Evolutionary conservation across 331 rosid genomes (phyloP).

Genomic region (Dryas integrifolia): DNA sequence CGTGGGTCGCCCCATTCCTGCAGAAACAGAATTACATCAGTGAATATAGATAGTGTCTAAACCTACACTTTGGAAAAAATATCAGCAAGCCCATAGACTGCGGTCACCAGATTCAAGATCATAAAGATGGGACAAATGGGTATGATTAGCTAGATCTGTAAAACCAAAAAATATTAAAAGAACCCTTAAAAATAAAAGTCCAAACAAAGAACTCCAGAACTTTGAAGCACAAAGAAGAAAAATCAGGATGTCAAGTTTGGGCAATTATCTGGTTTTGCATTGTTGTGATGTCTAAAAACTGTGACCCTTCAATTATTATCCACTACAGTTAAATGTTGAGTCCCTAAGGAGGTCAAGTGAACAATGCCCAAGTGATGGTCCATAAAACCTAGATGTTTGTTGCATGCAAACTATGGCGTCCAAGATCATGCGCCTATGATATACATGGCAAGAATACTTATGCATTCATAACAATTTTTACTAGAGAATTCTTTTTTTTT

Average conservation of each 20-base stretch:
- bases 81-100: background rate
- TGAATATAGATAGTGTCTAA: slow-evolving; percentile 3
- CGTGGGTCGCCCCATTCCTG: slow-evolving; percentile 99
- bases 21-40: slow-evolving; percentile 27
- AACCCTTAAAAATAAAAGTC: background rate
- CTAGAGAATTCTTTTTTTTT: background rate
- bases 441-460: background rate
- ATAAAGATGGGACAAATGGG: background rate
- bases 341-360: background rate
- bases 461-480: background rate
- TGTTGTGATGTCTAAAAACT: background rate
- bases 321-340: background rate
- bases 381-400: background rate
- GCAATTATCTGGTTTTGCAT: background rate
- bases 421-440: background rate
- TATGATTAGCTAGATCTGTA: background rate
- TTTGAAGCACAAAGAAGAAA: background rate
- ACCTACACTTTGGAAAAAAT: background rate
- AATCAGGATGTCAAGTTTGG: slow-evolving; percentile 7
- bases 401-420: background rate
- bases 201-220: background rate
- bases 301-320: slow-evolving; percentile 13
- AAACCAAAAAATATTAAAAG: background rate
- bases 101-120: background rate
- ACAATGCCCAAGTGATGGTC: background rate